Evolutionary conservation across 2,329 filamentous ascomycete species (phyloP).

Genomic region (Amauroascus niger): DNA sequence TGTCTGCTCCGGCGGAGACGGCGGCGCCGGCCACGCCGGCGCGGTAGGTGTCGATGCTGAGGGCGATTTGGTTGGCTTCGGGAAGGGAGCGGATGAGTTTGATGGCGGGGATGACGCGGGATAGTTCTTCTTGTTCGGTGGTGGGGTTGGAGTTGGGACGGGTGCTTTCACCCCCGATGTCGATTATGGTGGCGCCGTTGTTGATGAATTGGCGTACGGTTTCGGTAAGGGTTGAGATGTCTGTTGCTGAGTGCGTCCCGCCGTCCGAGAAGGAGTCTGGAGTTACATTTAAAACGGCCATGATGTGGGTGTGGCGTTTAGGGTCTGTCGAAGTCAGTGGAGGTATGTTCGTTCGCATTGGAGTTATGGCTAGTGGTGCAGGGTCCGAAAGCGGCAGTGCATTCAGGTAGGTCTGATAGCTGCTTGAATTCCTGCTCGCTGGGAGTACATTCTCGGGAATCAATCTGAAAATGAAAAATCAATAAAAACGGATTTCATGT

Average conservation of each 20-base stretch:
- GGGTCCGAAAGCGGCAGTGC: conserved; percentile 29
- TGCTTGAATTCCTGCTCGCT: conserved; percentile 21
- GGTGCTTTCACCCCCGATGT: conserved; percentile 89
- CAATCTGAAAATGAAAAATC: conserved; percentile 7
- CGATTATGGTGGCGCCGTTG: conserved; percentile 71
- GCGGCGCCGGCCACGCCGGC: conserved; percentile 70
- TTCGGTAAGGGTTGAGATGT: conserved; percentile 43
- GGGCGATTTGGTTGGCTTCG: conserved; percentile 53
- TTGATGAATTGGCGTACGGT: conserved; percentile 55
- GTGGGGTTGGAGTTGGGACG: conserved; percentile 65
- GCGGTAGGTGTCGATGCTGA: conserved; percentile 90
- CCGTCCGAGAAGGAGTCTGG: conserved; percentile 97
- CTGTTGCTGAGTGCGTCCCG: conserved; percentile 49
- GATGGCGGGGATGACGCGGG: conserved; percentile 72
- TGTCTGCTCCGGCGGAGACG: conserved; percentile 69
- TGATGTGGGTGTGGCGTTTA: conserved; percentile 60
- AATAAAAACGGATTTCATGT: background rate
- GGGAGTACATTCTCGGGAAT: conserved; percentile 28
- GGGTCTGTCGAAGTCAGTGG: conserved; percentile 51
- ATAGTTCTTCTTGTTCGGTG: conserved; percentile 60
- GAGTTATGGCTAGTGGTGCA: conserved; percentile 32
- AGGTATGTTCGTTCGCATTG: conserved; percentile 33
- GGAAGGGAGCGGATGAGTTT: conserved; percentile 58
- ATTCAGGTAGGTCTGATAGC: conserved; percentile 30
- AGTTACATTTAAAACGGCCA: conserved; percentile 91